Conservation (phyloP, 495 filamentous ascomycete genomes). For the Daldinia bambusicola region DNA sequence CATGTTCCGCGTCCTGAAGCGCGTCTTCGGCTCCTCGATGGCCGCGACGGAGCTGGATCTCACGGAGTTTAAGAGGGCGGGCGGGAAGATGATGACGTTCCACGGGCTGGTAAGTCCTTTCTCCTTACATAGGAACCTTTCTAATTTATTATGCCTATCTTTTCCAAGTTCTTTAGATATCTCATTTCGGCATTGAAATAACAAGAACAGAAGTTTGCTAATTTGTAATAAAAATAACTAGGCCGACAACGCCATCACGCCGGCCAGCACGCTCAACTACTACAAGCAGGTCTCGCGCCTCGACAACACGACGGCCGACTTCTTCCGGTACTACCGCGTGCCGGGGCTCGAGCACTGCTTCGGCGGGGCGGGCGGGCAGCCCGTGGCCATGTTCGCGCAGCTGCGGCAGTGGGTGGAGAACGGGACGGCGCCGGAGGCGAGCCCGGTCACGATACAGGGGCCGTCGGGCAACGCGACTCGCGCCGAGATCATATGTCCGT, state of each 20-base stretch:
- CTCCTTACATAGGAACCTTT: too few relatives aligned
- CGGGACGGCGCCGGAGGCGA: background rate
- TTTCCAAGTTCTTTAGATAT: too few relatives aligned
- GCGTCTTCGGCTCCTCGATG: background rate
- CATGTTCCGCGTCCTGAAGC: background rate
- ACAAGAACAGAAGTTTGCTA: too few relatives aligned
- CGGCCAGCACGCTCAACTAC: background rate
- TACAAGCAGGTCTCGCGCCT: background rate
- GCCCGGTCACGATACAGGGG: background rate
- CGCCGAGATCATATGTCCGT: background rate
- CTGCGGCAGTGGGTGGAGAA: constrained; percentile 1
- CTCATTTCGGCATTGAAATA: too few relatives aligned
- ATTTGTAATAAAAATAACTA: background rate
- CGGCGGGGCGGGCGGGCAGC: background rate
- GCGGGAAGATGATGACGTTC: background rate
- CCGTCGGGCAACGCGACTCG: background rate
- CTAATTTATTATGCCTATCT: too few relatives aligned
- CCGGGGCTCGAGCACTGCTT: background rate
- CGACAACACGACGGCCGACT: background rate
- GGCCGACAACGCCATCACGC: background rate
- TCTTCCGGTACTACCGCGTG: background rate
- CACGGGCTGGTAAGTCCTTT: background rate
- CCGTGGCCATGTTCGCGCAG: background rate
- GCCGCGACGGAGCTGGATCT: background rate
- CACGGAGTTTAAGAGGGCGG: background rate